Conservation (phyloP, 2,329 filamentous ascomycete genomes). For the Niveomyces coronatus region DNA sequence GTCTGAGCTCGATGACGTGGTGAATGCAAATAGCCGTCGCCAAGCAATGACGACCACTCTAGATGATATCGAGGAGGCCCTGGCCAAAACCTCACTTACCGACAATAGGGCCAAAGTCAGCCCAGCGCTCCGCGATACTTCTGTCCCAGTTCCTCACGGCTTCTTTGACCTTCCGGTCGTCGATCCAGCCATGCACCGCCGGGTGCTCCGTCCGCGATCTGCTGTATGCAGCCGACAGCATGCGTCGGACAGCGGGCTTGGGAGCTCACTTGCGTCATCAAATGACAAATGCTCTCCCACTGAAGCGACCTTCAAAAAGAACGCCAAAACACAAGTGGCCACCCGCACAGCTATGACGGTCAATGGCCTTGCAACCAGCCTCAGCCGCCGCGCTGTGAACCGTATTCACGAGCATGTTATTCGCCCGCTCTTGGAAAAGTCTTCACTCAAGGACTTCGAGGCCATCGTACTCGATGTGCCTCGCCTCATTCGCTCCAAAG, state of each 20-base stretch:
- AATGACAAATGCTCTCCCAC: slow-evolving; percentile 37
- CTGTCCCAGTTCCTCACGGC: slow-evolving; percentile 48
- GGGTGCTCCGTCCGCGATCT: slow-evolving; percentile 42
- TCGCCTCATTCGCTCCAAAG: slow-evolving; percentile 67
- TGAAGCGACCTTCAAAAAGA: slow-evolving; percentile 31
- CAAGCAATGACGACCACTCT: slow-evolving; percentile 46
- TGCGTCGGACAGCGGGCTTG: slow-evolving; percentile 79
- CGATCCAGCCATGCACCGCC: slow-evolving; percentile 40
- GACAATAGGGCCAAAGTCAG: slow-evolving; percentile 15
- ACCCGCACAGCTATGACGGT: slow-evolving; percentile 47
- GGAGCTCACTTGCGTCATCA: slow-evolving; percentile 64
- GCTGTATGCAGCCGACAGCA: slow-evolving; percentile 53
- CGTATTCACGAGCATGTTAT: slow-evolving; percentile 74
- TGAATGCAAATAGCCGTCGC: slow-evolving; percentile 58
- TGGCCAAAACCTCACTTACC: slow-evolving; percentile 36
- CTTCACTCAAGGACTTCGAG: slow-evolving; percentile 68
- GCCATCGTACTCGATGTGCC: slow-evolving; percentile 70
- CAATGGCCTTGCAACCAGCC: slow-evolving; percentile 42
- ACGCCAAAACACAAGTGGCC: slow-evolving; percentile 22
- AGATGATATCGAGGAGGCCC: slow-evolving; percentile 49
- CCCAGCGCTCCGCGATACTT: slow-evolving; percentile 40
- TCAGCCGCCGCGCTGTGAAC: slow-evolving; percentile 60
- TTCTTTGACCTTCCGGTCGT: slow-evolving; percentile 47
- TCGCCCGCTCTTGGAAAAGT: slow-evolving; percentile 64
- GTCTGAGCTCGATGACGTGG: slow-evolving; percentile 60